Evolutionary conservation across 192 early-diverging fungal species (phyloP).

Genomic region (Pilobolus umbonatus): DNA sequence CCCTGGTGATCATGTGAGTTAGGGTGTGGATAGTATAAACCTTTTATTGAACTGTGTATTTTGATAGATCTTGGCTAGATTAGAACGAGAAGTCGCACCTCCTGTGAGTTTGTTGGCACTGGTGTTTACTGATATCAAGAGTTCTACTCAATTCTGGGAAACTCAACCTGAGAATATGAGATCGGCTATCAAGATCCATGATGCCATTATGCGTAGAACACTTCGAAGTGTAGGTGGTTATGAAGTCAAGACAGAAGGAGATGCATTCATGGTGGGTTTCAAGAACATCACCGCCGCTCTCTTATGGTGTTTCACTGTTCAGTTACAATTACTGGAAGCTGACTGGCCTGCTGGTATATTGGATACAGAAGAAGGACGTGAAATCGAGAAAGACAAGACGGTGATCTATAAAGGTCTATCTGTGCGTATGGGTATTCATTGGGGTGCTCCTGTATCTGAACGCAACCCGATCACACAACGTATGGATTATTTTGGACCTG

Average conservation of each 20-base stretch:
- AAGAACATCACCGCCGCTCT: constrained; percentile 75
- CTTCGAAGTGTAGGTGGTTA: constrained; percentile 83
- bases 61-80: constrained; percentile 45
- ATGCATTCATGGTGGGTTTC: constrained; percentile 92
- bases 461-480: constrained; percentile 82
- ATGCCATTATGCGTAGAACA: constrained; percentile 75
- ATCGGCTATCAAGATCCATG: constrained; percentile 83
- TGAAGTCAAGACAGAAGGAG: constrained; percentile 95
- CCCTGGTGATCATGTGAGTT: constrained; percentile 51
- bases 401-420: constrained; percentile 83
- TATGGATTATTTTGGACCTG: constrained; percentile 96
- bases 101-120: constrained; percentile 79
- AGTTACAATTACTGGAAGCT: constrained; percentile 70
- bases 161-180: constrained; percentile 79
- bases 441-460: constrained; percentile 85
- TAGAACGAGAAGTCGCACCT: constrained; percentile 77
- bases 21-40: background rate
- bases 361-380: constrained; percentile 67
- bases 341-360: constrained; percentile 89
- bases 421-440: constrained; percentile 93
- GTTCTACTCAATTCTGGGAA: constrained; percentile 92
- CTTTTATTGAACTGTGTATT: background rate
- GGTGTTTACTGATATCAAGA: constrained; percentile 93
- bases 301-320: constrained; percentile 86
- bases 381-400: constrained; percentile 58